A percentile compares a stretch with the other conserved stretches of the same genome.
These are phyloP conservation scores for Phyllosticta ampelicida DNA, from an alignment of 2,329 filamentous ascomycete species.

Conservation along the genomic window DNA sequence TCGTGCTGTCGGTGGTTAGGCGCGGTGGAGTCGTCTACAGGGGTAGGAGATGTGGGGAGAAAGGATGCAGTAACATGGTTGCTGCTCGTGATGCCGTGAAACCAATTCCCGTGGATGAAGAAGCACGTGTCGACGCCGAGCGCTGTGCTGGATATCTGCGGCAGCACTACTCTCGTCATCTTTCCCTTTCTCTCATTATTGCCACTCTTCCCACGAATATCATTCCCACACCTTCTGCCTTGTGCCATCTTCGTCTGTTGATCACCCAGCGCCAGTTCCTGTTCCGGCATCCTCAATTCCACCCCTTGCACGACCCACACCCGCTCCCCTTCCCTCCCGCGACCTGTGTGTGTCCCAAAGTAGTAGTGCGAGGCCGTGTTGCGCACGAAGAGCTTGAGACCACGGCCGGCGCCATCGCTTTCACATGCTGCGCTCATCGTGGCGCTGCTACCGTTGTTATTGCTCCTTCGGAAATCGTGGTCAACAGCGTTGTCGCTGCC, in stretches of 20 bases:
- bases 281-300: background rate
- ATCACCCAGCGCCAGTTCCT: too few relatives aligned
- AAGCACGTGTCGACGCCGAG: background rate
- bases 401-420: background rate
- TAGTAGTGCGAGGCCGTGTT: slow-evolving; percentile 53
- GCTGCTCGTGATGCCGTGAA: slow-evolving; percentile 14
- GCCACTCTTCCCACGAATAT: too few relatives aligned
- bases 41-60: too few relatives aligned
- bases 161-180: background rate
- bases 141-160: background rate
- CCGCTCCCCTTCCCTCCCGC: slow-evolving; percentile 43
- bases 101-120: background rate
- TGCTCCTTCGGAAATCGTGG: background rate
- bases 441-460: slow-evolving; percentile 15
- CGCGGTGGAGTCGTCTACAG: too few relatives aligned
- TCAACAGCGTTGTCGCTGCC: background rate
- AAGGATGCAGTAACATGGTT: background rate
- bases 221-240: too few relatives aligned
- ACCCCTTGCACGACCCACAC: slow-evolving; percentile 41
- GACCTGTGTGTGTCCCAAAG: slow-evolving; percentile 52
- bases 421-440: background rate
- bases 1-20: slow-evolving; percentile 3
- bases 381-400: slow-evolving; percentile 54
- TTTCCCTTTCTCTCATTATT: background rate
- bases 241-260: too few relatives aligned